These are phyloP conservation scores for Chlorella sp. DNA, from an alignment of 139 green algal genomes.

Conservation along the genomic window DNA sequence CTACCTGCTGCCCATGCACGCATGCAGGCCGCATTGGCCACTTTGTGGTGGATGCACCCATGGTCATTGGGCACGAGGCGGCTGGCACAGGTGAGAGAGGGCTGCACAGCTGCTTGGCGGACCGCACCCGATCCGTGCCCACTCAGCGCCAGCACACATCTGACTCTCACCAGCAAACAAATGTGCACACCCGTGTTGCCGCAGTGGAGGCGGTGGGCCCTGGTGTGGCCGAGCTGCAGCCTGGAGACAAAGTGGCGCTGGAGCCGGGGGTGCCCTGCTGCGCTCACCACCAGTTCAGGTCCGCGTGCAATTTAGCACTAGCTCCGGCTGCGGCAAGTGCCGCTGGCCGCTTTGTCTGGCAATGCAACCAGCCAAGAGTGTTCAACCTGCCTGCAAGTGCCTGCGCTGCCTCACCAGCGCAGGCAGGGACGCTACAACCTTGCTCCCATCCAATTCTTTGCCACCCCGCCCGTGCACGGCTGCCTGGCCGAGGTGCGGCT, in stretches of 20 bases:
- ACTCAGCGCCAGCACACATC: neutral
- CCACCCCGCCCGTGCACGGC: slow-evolving; percentile 53
- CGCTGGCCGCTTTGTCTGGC: too few relatives aligned
- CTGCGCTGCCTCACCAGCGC: neutral
- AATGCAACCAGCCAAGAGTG: neutral
- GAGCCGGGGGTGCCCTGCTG: slow-evolving; percentile 56
- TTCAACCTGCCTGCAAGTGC: neutral
- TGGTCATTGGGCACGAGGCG: slow-evolving; percentile 57
- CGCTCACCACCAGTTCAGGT: slow-evolving; percentile 35
- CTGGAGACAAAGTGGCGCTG: slow-evolving; percentile 48
- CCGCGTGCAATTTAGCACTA: neutral
- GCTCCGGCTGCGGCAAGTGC: too few relatives aligned
- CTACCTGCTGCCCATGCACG: too few relatives aligned
- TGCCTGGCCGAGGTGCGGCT: slow-evolving; percentile 35
- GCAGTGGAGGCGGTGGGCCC: slow-evolving; percentile 22
- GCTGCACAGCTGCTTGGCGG: neutral
- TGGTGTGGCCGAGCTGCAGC: neutral
- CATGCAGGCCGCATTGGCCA: slow-evolving; percentile 39
- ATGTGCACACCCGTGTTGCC: neutral
- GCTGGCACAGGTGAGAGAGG: slow-evolving; percentile 27
- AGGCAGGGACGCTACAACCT: slow-evolving; percentile 54
- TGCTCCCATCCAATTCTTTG: slow-evolving; percentile 52
- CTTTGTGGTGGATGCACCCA: slow-evolving; percentile 43
- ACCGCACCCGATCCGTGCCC: too few relatives aligned
- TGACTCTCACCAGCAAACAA: neutral